Base-by-base conservation (phyloP, 371 early-diverging fungal genomes). In the Saksenaea oblongispora region DNA sequence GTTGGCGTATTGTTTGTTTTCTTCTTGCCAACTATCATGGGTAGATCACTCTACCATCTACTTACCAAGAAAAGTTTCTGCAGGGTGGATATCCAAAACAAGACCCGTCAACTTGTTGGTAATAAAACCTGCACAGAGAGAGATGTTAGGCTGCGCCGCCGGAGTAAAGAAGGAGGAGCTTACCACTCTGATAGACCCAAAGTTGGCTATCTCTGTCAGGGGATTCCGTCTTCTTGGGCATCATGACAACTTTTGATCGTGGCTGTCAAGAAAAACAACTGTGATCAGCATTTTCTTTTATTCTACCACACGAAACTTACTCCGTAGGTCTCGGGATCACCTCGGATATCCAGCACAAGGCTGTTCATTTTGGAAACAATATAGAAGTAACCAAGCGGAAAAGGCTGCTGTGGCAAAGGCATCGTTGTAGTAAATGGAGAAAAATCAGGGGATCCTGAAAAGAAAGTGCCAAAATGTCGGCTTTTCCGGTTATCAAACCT, bases 351-450 rank as follows among this genome's bases (percentile, higher is more conserved):
- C 5, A 76, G 39, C 35, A 67, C 77, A 8, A 80, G 53, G 18
- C 71, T 74, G 54, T 71, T 73, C 61, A 82, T 39, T 42, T 76
- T 70, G 44, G 75, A 76, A 55, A 76, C 58, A 53, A 74, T 73
- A 31, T 71, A 78, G 56, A 74, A 78, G 69, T 74, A 70, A 22
- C 84, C 84, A 56, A 75, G 65, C 26, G 82, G 82, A 17, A 81
- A 81, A 11, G 41, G 9, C 1, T 51, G 24, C 17, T 14, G 35
- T 31, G 47, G 14, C 42, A 57, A 24, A 2, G 56, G 56, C 27
- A 62, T 28, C 10, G 39, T 31, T 22, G 51, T 54, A 34, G 13
- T 35, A 57, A 36, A 26, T 18, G 17, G 15, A 57, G 34, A 36
- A 36, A 41, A 57, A 47, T 22, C 51, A 22, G 11, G 39, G 39